Percentiles rank a stretch among this genome's conserved stretches.
These are phyloP conservation scores for Pseudocercospora musae DNA, from an alignment of 2,329 filamentous ascomycete genomes.

Conservation along the genomic window DNA sequence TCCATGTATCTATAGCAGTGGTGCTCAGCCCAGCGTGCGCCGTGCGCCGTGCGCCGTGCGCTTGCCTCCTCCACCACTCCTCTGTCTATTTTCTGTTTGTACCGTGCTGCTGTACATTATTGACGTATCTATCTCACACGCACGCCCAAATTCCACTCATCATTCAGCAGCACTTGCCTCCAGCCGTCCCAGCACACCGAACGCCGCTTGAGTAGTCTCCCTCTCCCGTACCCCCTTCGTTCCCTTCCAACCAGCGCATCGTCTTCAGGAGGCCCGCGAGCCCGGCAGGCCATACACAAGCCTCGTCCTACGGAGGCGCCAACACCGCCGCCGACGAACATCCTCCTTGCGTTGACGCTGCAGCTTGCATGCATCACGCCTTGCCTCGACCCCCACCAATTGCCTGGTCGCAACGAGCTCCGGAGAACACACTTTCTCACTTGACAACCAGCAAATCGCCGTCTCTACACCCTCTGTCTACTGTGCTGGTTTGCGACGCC, in stretches of 20 bases:
- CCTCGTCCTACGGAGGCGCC: too few species aligned
- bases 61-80: neutral
- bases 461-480: neutral
- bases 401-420: neutral
- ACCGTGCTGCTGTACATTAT: neutral
- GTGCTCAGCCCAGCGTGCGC: too few species aligned
- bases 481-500: neutral
- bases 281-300: neutral
- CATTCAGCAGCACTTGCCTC: neutral
- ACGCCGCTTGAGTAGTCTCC: too few species aligned
- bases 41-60: too few species aligned
- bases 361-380: constrained; percentile 9
- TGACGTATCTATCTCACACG: neutral
- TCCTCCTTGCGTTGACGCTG: constrained; percentile 12
- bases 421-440: constrained; percentile 4
- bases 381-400: constrained; percentile 16
- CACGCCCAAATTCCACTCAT: neutral
- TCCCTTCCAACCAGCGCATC: too few species aligned
- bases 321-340: neutral
- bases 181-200: too few species aligned
- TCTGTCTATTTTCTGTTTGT: neutral
- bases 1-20: neutral
- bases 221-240: too few species aligned
- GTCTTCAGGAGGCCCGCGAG: neutral
- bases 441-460: constrained; percentile 2